These are phyloP conservation scores for Arthrobotrys musiformis DNA, from an alignment of 2,329 filamentous ascomycete genomes.

Conservation along the genomic window DNA sequence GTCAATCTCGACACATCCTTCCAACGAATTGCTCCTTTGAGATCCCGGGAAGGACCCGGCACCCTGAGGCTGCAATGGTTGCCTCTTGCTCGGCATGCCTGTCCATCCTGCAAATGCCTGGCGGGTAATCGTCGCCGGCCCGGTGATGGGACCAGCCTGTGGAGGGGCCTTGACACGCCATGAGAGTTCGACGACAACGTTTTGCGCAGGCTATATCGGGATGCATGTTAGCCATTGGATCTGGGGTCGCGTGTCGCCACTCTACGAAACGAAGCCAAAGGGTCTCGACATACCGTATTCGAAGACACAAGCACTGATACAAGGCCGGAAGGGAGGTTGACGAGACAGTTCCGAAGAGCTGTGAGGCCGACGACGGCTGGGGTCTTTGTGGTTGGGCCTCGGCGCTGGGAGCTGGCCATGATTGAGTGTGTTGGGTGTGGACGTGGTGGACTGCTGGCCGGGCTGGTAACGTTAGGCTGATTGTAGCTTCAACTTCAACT, in stretches of 20 bases:
- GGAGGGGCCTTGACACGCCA: conserved; percentile 72
- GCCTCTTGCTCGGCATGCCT: conserved; percentile 93
- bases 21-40: conserved; percentile 51
- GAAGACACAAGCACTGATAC: conserved; percentile 86
- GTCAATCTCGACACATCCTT: conserved; percentile 60
- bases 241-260: conserved; percentile 30
- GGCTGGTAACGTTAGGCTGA: neutral
- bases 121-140: conserved; percentile 66
- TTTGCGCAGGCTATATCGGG: conserved; percentile 78
- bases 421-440: conserved; percentile 19
- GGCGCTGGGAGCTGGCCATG: conserved; percentile 51
- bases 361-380: conserved; percentile 85
- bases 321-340: conserved; percentile 87
- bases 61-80: conserved; percentile 66
- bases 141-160: conserved; percentile 62
- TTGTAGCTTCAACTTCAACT: neutral
- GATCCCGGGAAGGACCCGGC: conserved; percentile 54
- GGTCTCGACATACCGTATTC: conserved; percentile 76
- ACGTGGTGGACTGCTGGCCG: conserved; percentile 3
- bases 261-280: neutral
- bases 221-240: conserved; percentile 30
- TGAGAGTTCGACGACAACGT: conserved; percentile 92
- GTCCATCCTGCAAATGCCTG: conserved; percentile 90
- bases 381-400: conserved; percentile 62
- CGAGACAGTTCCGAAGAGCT: conserved; percentile 91